phyloP scores from a whole-genome alignment of 2,329 filamentous ascomycete genomes.

The Alternaria arborescens region DNA sequence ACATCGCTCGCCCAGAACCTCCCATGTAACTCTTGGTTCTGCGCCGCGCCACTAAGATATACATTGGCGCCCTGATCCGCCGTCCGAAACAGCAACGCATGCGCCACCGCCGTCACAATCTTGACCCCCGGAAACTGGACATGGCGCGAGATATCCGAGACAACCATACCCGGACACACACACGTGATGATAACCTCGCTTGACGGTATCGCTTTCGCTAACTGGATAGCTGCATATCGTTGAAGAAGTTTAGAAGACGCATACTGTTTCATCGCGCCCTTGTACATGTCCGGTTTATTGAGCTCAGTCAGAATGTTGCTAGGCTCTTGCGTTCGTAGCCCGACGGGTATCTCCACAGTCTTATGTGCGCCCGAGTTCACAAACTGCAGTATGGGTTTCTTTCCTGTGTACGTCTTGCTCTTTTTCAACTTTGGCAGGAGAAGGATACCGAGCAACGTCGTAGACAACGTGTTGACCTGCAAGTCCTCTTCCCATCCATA shows the following conservation, averaged over 20 bases:
- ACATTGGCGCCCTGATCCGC: background rate
- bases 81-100: background rate
- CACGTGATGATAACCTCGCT: background rate
- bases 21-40: background rate
- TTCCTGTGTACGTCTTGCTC: too few relatives aligned
- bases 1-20: background rate
- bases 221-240: background rate
- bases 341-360: too few relatives aligned
- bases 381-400: too few relatives aligned
- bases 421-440: background rate
- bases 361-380: too few relatives aligned
- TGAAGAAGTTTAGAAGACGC: background rate
- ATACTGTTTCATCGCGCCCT: background rate
- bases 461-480: slow-evolving; percentile 3
- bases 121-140: background rate
- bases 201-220: background rate
- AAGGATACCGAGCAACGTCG: background rate
- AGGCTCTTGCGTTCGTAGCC: too few relatives aligned
- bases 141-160: background rate
- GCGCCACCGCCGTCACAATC: background rate
- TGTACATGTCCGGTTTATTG: too few relatives aligned
- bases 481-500: background rate
- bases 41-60: background rate
- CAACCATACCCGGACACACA: background rate
- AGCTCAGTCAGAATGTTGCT: too few relatives aligned